Base-by-base conservation (phyloP, 805 yeast species). In the Schizosaccharomyces cryophilus region DNA sequence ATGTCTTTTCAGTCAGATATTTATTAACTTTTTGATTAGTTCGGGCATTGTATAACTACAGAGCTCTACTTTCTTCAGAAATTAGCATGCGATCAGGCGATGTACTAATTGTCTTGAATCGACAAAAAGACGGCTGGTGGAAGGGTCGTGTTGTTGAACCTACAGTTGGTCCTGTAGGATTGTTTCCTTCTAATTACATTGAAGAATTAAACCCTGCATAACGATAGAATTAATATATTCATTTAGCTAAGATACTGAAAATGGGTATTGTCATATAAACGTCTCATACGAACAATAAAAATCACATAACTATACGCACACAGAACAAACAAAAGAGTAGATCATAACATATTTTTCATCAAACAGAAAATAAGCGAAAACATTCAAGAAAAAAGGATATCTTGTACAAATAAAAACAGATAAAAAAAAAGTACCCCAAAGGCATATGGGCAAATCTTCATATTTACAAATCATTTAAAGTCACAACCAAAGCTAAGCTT, bases 51-150 rank as follows among this genome's bases (percentile, higher is more conserved):
- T 82, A 77, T 64, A 81, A 77, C 61, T 82, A 81, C 69, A 71
- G 74, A 1, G 84, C 85, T 0, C 77, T 76, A 2, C 78, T 81
- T 31, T 80, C 81, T n/a, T 82, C 78, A 61, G 87, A 82, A 64
- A 74, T 81, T 7, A 70, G 78, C 6, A 82, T 82, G 72, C 73
- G 77, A 55, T 79, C 79, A 66, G 80, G 78, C 62, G 86, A 82
- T 64, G 66, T 75, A 2, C 67, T 82, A 58, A 70, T 79, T 61
- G 78, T 82, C 2, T 65, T 80, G n/a, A 75, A 74, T 55, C 78
- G 73, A 74, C 85, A 81, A 67, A 82, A 81, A 26, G 87, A 82
- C 65, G 85, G 85, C 1, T 82, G 87, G 87, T 82, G 87, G 87
- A 81, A 78, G 65, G 81, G 80, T 31, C 86, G 82, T 65, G 79